Percentiles rank a stretch among this genome's conserved stretches.
Evolutionary conservation across 306 rosid species (phyloP).

Genomic region (Biancaea sappan): DNA sequence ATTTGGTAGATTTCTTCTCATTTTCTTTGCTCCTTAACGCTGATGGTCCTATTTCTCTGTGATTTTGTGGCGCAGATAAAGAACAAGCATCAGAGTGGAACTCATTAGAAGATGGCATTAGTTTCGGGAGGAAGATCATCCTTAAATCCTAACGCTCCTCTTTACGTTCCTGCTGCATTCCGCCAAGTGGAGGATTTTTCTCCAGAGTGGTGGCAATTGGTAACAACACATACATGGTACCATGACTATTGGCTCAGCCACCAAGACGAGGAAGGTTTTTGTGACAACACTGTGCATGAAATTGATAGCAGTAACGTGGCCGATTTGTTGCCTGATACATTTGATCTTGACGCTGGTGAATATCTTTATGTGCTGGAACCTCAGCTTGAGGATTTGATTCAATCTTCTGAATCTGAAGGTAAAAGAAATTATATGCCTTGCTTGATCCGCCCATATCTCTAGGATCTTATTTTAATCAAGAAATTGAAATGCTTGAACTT

Average conservation of each 20-base stretch:
- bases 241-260: slow-evolving; percentile 83
- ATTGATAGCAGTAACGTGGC: slow-evolving; percentile 38
- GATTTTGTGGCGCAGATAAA: slow-evolving; percentile 36
- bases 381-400: slow-evolving; percentile 75
- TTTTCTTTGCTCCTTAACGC: neutral
- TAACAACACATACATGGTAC: slow-evolving; percentile 83
- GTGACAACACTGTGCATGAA: slow-evolving; percentile 37
- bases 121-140: slow-evolving; percentile 71
- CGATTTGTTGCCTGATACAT: slow-evolving; percentile 68
- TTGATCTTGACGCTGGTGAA: slow-evolving; percentile 69
- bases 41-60: slow-evolving; percentile 4
- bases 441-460: no score
- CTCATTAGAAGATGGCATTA: slow-evolving; percentile 60
- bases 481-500: neutral
- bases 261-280: slow-evolving; percentile 60
- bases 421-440: no score
- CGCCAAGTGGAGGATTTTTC: slow-evolving; percentile 94
- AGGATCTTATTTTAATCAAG: neutral
- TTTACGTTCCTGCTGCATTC: slow-evolving; percentile 74
- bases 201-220: slow-evolving; percentile 93
- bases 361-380: slow-evolving; percentile 61
- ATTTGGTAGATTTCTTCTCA: neutral
- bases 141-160: slow-evolving; percentile 86
- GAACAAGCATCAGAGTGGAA: slow-evolving; percentile 23
- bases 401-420: slow-evolving; percentile 54